Percentiles rank a stretch among this genome's conserved stretches.
These are phyloP conservation scores for Plantago coronopus DNA, from an alignment of 305 asterid genomes.

Conservation along the genomic window DNA sequence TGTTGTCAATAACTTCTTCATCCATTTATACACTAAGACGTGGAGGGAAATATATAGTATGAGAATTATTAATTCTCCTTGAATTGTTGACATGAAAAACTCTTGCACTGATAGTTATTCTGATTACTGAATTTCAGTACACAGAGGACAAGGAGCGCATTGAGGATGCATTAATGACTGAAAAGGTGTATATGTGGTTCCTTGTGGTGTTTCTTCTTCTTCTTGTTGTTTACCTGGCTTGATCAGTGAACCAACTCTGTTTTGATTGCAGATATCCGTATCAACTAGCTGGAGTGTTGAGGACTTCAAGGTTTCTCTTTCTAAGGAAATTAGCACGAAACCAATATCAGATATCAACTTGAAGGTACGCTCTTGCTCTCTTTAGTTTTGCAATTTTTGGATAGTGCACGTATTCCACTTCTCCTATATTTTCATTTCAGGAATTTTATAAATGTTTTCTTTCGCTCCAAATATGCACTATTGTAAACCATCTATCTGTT, in stretches of 20 bases:
- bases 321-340: conserved; percentile 38
- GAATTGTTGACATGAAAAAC: background rate
- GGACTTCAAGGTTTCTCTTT: conserved; percentile 59
- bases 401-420: conserved; percentile 14
- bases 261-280: conserved; percentile 48
- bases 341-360: conserved; percentile 61
- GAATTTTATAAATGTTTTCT: background rate
- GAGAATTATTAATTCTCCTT: background rate
- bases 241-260: conserved; percentile 13
- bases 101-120: conserved; percentile 1
- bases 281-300: conserved; percentile 64
- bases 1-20: background rate
- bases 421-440: conserved; percentile 7
- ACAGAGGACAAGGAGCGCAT: conserved; percentile 74
- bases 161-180: conserved; percentile 60
- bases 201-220: conserved; percentile 14
- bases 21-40: background rate
- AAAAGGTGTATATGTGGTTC: conserved; percentile 43
- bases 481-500: background rate
- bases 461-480: background rate
- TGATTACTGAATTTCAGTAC: conserved; percentile 51
- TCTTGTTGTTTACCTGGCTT: conserved; percentile 4
- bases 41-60: background rate
- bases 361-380: conserved; percentile 45
- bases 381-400: conserved; percentile 16